Percentiles rank a stretch among this genome's conserved stretches.
Conservation (phyloP, 2,329 filamentous ascomycete genomes). For the Thielaviopsis musarum region DNA sequence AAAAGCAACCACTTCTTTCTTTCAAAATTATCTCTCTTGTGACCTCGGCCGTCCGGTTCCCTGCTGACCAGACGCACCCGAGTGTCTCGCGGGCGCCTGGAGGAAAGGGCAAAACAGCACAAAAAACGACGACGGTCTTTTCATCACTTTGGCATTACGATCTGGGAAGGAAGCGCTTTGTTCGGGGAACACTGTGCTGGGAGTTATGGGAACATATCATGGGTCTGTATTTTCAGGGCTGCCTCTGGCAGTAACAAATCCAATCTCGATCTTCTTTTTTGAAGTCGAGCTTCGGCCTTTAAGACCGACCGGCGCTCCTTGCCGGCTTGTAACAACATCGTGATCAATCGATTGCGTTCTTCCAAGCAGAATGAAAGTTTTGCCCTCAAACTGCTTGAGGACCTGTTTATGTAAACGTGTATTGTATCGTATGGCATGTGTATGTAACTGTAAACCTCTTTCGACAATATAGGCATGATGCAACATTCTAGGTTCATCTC, state of each 20-base stretch:
- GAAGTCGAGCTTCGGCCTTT: constrained; percentile 48
- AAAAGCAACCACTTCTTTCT: constrained; percentile 12
- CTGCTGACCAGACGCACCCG: constrained; percentile 6
- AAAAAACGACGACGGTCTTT: constrained; percentile 11
- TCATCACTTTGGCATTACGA: constrained; percentile 21
- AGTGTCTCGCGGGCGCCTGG: constrained; percentile 10
- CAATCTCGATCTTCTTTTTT: constrained; percentile 37
- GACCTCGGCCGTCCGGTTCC: constrained; percentile 11
- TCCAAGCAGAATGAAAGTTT: constrained; percentile 2
- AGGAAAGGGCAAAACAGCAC: constrained; percentile 16
- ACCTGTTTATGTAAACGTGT: neutral
- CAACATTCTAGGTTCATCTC: neutral
- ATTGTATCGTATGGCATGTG: neutral
- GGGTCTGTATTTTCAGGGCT: constrained; percentile 21
- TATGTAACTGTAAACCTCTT: neutral
- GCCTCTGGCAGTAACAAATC: constrained; percentile 28
- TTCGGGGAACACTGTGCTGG: constrained; percentile 13
- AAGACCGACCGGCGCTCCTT: constrained; percentile 52
- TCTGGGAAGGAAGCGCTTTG: constrained; percentile 14
- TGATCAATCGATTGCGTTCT: constrained; percentile 11
- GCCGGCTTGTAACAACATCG: constrained; percentile 37
- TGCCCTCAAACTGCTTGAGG: constrained; percentile 1
- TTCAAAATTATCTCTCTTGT: constrained; percentile 9
- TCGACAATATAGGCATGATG: neutral
- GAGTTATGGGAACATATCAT: constrained; percentile 17